Base-by-base conservation (phyloP, 108 stramenopile genomes). In the Schizochytrium sp. region DNA sequence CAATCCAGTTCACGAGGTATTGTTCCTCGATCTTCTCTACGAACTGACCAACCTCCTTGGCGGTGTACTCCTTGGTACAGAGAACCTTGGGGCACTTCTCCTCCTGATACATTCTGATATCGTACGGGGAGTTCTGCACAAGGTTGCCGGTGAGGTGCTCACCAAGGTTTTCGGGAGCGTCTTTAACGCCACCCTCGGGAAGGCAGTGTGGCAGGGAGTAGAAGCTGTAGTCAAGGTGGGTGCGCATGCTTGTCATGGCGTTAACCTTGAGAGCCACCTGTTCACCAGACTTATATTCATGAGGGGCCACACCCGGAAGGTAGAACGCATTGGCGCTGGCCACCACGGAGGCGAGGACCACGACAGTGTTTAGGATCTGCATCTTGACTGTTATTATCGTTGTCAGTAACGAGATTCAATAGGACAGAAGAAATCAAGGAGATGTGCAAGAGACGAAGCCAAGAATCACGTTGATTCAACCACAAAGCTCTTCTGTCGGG, bases 1-100 rank as follows among this genome's bases (percentile, higher is more conserved):
- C 96, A 59, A 98, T 98, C 99, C 97, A 98, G 91, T 99, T 97
- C 90, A 97, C 96, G 92, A 96, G 96, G 91, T 99, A 99, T 46
- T 97, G 92, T 88, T 96, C 94, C 12, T 96, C 96, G 90, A 99
- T 98, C 90, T 96, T 96, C 87, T 94, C 92, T 42, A 95, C 95
- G 87, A 98, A 93, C 90, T 96, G 95, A 88, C 95, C 94, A 61
- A 97, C 97, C 60, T 98, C 93, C 88, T 95, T 96, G 90, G 95
- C 96, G 28, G 94, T 94, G 3, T 95, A 95, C 95, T 95, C 95
- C 72, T 94, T 94, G 42, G 60, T 10, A 91, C 98, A 98, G 15
- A 99, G 90, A 57, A 97, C 96, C 88, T 95, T 92, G 28, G 64
- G 64, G 92, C 98, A 99, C 90, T 93, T 96, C 94, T 95, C 93